Evolutionary conservation across 106 monocot genomes (phyloP), one percentile per base, ranked within the genome.

Genomic region (Dendrobium chrysotoxum): DNA sequence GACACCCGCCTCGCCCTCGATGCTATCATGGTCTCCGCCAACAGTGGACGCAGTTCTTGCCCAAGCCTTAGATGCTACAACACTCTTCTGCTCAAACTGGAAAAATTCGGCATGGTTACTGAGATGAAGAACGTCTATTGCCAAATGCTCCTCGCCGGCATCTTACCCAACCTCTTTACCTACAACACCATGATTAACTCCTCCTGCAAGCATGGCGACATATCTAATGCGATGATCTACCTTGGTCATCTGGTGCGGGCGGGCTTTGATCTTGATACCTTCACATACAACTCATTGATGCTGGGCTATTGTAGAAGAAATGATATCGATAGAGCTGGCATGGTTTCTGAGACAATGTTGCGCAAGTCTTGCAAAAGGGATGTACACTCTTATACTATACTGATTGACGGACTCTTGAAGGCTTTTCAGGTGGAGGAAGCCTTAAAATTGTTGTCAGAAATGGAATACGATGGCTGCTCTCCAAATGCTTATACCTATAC

Each of bases 61-160:
- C 47, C 42, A 2, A 72, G 35, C 28, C 53, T 80, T 20, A 81
- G n/a, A 65, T 81, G 74, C 50, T 87, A 35, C 74, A 74, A 74
- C 74, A 74, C 41, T 20, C 74, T 74, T n/a, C 41, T 74, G 16
- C 41, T 74, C 20, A 74, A 74, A 42, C 21, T 74, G 41, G 41
- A 74, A 74, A 74, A 74, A 42, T 42, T 74, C 28, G 41, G 74
- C 41, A 74, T 74, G 74, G 41, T 74, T 42, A 23, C 17, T 25
- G 41, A 74, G 40, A 74, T 74, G 74, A 74, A n/a, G 40, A 21
- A 4, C 21, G 74, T 42, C 38, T 74, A 74, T 35, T 42, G 74
- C 28, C 74, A 74, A 40, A 74, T 74, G 74, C 20, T 41, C 20
- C 39, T 7, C 20, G 40, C 0, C n/a, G 74, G 74, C 74, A 23